Evolutionary conservation across 371 early-diverging fungal species (phyloP).

Genomic region (Syncephalastrum racemosum): DNA sequence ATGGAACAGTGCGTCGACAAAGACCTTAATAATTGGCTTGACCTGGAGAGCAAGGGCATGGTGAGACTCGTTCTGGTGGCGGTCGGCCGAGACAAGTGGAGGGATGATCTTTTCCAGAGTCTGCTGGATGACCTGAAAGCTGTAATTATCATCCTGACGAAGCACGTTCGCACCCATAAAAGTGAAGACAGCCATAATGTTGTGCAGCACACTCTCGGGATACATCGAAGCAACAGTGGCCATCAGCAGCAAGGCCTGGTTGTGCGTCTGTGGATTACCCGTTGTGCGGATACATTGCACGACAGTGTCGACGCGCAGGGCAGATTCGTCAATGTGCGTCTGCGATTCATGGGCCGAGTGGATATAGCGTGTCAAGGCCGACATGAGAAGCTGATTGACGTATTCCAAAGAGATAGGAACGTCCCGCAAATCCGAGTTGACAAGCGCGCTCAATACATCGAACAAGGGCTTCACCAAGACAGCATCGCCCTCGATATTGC

Average conservation of each 20-base stretch:
- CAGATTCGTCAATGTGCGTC: conserved; percentile 40
- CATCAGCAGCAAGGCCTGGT: conserved; percentile 85
- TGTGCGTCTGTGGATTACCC: conserved; percentile 95
- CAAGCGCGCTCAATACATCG: conserved; percentile 69
- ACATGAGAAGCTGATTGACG: conserved; percentile 83
- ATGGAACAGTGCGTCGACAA: conserved; percentile 89
- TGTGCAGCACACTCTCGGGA: conserved; percentile 85
- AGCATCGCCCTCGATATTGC: conserved; percentile 45
- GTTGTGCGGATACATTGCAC: conserved; percentile 89
- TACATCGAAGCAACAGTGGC: conserved; percentile 82
- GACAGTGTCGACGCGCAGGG: conserved; percentile 80
- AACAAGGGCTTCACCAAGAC: conserved; percentile 69
- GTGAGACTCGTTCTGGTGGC: conserved; percentile 47
- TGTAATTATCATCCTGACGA: conserved; percentile 94
- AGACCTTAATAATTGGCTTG: conserved; percentile 81
- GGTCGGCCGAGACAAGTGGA: conserved; percentile 68
- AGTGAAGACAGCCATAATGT: conserved; percentile 96
- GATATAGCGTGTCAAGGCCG: conserved; percentile 68
- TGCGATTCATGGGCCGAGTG: conserved; percentile 53
- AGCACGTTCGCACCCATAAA: conserved; percentile 97
- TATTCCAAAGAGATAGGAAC: conserved; percentile 79
- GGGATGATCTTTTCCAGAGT: conserved; percentile 88
- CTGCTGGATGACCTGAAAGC: conserved; percentile 92
- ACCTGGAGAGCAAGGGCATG: conserved; percentile 49
- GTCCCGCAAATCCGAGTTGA: conserved; percentile 56